Evolutionary conservation across 768 basidiomycete genomes (phyloP), one percentile per base, ranked within the genome.

Genomic region (Calvatia gigantea): DNA sequence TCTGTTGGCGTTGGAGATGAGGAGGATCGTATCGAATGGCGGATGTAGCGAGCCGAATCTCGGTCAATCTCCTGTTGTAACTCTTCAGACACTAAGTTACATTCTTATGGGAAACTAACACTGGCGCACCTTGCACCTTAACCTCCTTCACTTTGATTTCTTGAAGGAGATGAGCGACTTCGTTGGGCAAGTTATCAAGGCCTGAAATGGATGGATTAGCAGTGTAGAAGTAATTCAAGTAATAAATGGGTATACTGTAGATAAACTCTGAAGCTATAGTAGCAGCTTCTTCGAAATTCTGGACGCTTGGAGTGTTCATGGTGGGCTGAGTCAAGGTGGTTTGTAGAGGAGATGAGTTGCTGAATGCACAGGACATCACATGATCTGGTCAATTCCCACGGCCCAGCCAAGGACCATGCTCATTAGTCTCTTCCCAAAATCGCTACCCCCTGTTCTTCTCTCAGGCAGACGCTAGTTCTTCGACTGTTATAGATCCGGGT

Each of bases 251-350:
- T 75, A 35, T 29, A 80, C 81, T 81, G 66, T 81, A 81, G 42
- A 83, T 79, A 66, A 79, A 83, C 64, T 83, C 81, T 1, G 77
- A 73, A 14, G 79, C 79, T 32, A 83, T 70, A 48, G 74, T 78
- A 1, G 78, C 74, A 0, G 80, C 81, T 62, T 83, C 81, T 61
- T 83, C 81, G 32, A 77, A 58, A 60, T 76, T 78, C 23, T 58
- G 56, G 15, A 53, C 41, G 17, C 23, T 56, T 2, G 44, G 56
- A 6, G 56, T 37, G n/a, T 41, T 58, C 60, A 61, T 61, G 47
- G 17, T 35, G 14, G 38, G 29, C 19, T 21, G 41, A 21, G 21
- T 9, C 39, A n/a, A 21, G 42, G 33, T 37, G 48, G 48, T 21
- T 15, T 1, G 8, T 14, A 50, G 48, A 15, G 21, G n/a, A 27